Evolutionary conservation across 73 alveolate genomes (phyloP).

Genomic region (Tetrahymena thermophila): DNA sequence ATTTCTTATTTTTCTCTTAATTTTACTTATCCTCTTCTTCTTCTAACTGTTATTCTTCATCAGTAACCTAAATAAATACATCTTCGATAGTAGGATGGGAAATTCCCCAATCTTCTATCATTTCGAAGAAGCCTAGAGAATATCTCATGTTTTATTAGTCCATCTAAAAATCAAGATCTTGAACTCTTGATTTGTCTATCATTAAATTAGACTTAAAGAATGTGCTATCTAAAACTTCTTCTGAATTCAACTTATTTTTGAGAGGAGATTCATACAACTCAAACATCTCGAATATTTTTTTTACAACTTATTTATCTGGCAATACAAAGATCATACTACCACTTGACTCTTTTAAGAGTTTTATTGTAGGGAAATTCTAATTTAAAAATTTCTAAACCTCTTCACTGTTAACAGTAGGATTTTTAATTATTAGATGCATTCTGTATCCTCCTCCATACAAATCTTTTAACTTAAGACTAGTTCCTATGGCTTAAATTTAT

Average conservation of each 20-base stretch:
- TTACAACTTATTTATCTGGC: not conserved
- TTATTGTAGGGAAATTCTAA: not conserved
- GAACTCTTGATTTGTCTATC: not conserved
- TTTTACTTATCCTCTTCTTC: not conserved
- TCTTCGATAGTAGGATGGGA: not conserved
- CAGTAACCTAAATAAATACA: not conserved
- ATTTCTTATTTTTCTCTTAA: not conserved
- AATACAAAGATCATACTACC: not conserved
- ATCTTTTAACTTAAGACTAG: conserved; percentile 70
- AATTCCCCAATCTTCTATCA: not conserved
- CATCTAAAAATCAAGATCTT: not conserved
- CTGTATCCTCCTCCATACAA: conserved; percentile 88
- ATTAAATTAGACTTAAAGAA: not conserved
- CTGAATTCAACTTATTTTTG: not conserved
- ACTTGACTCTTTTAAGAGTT: not conserved
- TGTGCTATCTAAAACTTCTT: not conserved
- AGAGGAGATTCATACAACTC: not conserved
- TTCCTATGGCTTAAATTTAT: conserved; percentile 73
- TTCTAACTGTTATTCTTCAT: not conserved
- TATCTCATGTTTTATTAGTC: not conserved
- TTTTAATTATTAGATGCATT: conserved; percentile 53
- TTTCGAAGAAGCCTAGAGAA: not conserved
- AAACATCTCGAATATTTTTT: not conserved
- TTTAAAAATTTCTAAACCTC: not conserved
- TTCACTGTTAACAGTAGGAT: not conserved